phyloP scores from a whole-genome alignment of 257 asterid species.

The Eustoma russellianum region DNA sequence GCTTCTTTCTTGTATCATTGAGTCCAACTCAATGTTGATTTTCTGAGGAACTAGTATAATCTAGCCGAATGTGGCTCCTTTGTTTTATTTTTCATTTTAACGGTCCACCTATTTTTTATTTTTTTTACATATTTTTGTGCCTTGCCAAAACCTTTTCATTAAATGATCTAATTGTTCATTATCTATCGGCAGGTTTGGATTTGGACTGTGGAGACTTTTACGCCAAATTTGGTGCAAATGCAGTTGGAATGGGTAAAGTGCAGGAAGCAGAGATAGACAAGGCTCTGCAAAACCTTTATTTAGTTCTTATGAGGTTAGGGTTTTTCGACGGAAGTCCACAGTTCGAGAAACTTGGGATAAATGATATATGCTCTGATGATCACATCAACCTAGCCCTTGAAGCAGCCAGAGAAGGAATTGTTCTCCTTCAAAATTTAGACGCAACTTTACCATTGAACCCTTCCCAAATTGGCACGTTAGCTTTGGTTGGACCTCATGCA shows the following conservation, averaged over 20 bases:
- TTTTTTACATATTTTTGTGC: too few relatives aligned
- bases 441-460: slow-evolving; percentile 21
- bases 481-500: slow-evolving; percentile 39
- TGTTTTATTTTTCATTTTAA: too few relatives aligned
- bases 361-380: slow-evolving; percentile 19
- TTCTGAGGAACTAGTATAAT: too few relatives aligned
- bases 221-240: slow-evolving; percentile 13
- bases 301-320: slow-evolving; percentile 41
- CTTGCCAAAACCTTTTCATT: too few relatives aligned
- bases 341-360: slow-evolving; percentile 8
- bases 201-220: slow-evolving; percentile 30
- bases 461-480: slow-evolving; percentile 11
- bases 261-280: slow-evolving; percentile 22
- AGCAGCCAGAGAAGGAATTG: slow-evolving; percentile 50
- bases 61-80: too few relatives aligned
- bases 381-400: slow-evolving; percentile 26
- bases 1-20: too few relatives aligned
- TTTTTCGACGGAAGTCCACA: slow-evolving; percentile 33
- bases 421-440: slow-evolving; percentile 28
- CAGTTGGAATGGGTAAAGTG: slow-evolving; percentile 27
- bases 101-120: too few relatives aligned
- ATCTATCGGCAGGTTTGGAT: slow-evolving; percentile 22
- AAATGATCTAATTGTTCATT: neutral
- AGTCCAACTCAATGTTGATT: too few relatives aligned
- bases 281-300: slow-evolving; percentile 19